phyloP scores from a whole-genome alignment of 2,329 filamentous ascomycete species.

The Fusarium fracticaudum region DNA sequence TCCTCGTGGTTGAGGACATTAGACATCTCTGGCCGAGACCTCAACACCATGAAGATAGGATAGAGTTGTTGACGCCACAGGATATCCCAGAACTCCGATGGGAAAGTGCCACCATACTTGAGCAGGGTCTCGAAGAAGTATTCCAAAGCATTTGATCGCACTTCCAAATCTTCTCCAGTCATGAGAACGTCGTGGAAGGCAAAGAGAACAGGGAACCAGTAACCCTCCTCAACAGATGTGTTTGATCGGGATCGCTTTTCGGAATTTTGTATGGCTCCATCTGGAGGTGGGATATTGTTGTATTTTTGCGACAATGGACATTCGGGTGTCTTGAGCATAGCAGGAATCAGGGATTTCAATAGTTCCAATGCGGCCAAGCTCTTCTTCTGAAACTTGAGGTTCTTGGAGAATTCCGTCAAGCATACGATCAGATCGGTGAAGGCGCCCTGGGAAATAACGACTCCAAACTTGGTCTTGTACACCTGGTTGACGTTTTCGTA shows the following conservation, averaged over 20 bases:
- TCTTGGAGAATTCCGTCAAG: slow-evolving; percentile 98
- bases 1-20: slow-evolving; percentile 97
- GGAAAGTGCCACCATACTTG: slow-evolving; percentile 89
- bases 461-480: slow-evolving; percentile 93
- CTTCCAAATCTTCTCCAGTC: slow-evolving; percentile 98
- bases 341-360: slow-evolving; percentile 90
- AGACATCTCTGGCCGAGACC: slow-evolving; percentile 94
- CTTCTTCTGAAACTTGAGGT: slow-evolving; percentile 98
- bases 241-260: slow-evolving; percentile 70
- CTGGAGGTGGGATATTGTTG: slow-evolving; percentile 52
- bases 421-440: slow-evolving; percentile 97
- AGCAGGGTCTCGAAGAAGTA: slow-evolving; percentile 97
- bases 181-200: slow-evolving; percentile 99
- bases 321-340: slow-evolving; percentile 95
- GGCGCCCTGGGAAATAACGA: slow-evolving; percentile 94
- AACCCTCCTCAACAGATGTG: slow-evolving; percentile 94
- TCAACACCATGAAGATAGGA: slow-evolving; percentile 97
- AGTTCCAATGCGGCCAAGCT: slow-evolving; percentile 95
- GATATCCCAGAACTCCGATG: slow-evolving; percentile 96
- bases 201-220: slow-evolving; percentile 98
- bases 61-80: slow-evolving; percentile 97
- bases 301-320: slow-evolving; percentile 83
- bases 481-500: slow-evolving; percentile 97
- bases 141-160: slow-evolving; percentile 87
- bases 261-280: slow-evolving; percentile 55